phyloP scores from a whole-genome alignment of 83 land plant genomes.

The Picea abies region DNA sequence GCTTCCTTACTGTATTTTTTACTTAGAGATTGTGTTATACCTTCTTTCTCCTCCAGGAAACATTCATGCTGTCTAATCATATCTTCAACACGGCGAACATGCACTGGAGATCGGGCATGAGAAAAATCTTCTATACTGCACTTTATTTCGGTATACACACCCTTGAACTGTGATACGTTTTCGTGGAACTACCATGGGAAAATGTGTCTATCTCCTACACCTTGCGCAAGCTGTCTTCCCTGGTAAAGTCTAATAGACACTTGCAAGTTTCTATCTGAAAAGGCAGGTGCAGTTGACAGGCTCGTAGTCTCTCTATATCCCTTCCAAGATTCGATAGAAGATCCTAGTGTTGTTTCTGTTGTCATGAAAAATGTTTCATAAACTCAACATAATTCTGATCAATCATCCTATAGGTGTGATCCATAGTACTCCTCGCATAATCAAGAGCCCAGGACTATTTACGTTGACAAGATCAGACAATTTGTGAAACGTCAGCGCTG shows the following conservation, averaged over 20 bases:
- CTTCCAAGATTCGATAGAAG: constrained; percentile 58
- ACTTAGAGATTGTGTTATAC: constrained; percentile 87
- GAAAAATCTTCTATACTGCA: constrained; percentile 53
- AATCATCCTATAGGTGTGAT: constrained; percentile 56
- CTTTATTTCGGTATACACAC: constrained; percentile 64
- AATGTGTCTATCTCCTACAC: constrained; percentile 54
- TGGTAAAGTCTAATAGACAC: constrained; percentile 81
- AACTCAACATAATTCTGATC: constrained; percentile 68
- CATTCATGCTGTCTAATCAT: constrained; percentile 61
- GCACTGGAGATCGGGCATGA: constrained; percentile 32
- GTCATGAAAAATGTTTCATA: constrained; percentile 56
- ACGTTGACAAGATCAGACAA: too few relatives aligned
- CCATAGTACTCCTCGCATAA: constrained; percentile 73
- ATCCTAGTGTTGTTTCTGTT: constrained; percentile 68
- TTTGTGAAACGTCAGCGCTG: too few relatives aligned
- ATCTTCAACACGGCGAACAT: constrained; percentile 48
- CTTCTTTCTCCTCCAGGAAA: constrained; percentile 74
- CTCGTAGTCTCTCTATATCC: constrained; percentile 64
- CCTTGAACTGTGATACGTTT: constrained; percentile 74
- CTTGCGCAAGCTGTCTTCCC: constrained; percentile 57
- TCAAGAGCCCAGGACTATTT: constrained; percentile 49
- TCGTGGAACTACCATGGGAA: constrained; percentile 76
- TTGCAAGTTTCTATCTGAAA: constrained; percentile 54
- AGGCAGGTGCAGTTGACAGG: constrained; percentile 66
- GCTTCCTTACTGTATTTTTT: too few relatives aligned